These are phyloP conservation scores for Klebsormidium nitens DNA, from an alignment of 139 green algal genomes.

Conservation along the genomic window DNA sequence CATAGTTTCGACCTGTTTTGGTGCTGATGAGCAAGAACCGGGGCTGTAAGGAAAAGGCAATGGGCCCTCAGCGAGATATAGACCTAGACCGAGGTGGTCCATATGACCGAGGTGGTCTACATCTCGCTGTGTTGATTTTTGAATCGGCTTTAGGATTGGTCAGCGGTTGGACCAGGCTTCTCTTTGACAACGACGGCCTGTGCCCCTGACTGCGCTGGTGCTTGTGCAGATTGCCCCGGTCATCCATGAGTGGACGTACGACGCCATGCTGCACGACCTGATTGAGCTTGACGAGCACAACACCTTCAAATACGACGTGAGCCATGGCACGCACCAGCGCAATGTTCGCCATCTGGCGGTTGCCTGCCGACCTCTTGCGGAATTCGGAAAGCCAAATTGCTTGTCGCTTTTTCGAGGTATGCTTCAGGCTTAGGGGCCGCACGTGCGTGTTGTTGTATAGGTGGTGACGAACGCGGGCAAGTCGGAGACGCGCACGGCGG, in stretches of 20 bases:
- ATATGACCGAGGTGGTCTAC: too few relatives aligned
- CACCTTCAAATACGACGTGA: slow-evolving; percentile 43
- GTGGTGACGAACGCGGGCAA: slow-evolving; percentile 50
- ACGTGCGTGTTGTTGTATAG: slow-evolving; percentile 11
- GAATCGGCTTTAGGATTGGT: too few relatives aligned
- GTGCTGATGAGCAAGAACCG: too few relatives aligned
- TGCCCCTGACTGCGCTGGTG: too few relatives aligned
- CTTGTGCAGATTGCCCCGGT: slow-evolving; percentile 85
- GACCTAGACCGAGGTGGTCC: too few relatives aligned
- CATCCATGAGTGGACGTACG: slow-evolving; percentile 98
- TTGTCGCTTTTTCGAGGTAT: neutral
- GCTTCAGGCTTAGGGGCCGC: neutral
- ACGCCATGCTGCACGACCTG: slow-evolving; percentile 88
- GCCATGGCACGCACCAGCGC: neutral
- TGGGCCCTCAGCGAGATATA: too few relatives aligned
- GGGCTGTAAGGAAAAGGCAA: too few relatives aligned
- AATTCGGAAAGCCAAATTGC: neutral
- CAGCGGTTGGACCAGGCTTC: too few relatives aligned
- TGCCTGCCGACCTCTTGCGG: neutral
- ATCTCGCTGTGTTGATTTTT: too few relatives aligned
- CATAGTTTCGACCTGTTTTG: too few relatives aligned
- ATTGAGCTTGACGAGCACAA: slow-evolving; percentile 50
- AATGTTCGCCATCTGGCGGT: neutral
- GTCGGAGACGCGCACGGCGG: slow-evolving; percentile 60
- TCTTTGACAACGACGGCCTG: too few relatives aligned